Evolutionary conservation across 345 rosid genomes (phyloP).

Genomic region (Combretum micranthum): DNA sequence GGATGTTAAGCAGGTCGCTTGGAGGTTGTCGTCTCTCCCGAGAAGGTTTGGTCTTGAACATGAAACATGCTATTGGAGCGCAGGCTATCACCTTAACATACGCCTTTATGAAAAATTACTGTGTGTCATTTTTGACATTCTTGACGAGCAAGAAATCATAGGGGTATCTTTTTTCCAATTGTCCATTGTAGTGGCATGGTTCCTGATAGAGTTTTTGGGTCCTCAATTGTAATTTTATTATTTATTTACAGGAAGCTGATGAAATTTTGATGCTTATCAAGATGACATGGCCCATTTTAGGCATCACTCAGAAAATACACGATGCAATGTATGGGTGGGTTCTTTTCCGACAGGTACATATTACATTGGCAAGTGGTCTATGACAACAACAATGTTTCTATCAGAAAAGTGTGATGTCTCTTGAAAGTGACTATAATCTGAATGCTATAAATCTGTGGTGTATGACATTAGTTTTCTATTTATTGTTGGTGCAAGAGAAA

Average conservation of each 20-base stretch:
- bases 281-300: conserved; percentile 79
- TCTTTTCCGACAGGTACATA: conserved; percentile 77
- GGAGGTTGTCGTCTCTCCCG: conserved; percentile 51
- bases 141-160: conserved; percentile 88
- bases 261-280: conserved; percentile 51
- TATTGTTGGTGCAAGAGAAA: no score
- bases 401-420: no score
- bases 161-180: conserved; percentile 43
- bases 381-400: no score
- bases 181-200: conserved; percentile 1
- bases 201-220: background rate
- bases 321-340: conserved; percentile 75
- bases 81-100: conserved; percentile 69
- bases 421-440: no score
- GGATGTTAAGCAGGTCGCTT: conserved; percentile 56
- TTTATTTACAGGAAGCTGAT: conserved; percentile 61
- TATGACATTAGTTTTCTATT: no score
- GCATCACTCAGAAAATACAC: conserved; percentile 79
- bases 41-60: conserved; percentile 53
- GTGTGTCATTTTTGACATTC: conserved; percentile 68
- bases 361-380: background rate
- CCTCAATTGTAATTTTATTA: conserved; percentile 14
- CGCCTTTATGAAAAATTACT: conserved; percentile 78
- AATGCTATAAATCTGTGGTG: no score
- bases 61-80: conserved; percentile 80